A percentile compares a stretch with the other conserved stretches of the same genome.
Evolutionary conservation across 2,329 filamentous ascomycete genomes (phyloP).

Genomic region (Botryotinia calthae): DNA sequence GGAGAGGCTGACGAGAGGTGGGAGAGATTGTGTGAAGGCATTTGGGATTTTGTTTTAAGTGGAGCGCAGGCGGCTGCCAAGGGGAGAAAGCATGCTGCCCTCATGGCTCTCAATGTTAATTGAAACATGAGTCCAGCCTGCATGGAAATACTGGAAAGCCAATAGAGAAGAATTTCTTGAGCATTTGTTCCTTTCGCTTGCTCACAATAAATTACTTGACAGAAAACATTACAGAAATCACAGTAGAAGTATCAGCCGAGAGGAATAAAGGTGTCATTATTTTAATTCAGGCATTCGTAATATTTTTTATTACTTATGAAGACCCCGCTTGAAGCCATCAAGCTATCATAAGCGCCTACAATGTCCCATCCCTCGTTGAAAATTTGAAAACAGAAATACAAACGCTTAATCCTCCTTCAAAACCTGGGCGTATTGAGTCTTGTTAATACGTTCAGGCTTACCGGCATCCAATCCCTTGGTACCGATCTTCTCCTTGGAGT

Average conservation of each 20-base stretch:
- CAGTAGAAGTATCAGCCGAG: background rate
- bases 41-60: constrained; percentile 2
- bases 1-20: background rate
- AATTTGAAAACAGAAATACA: constrained; percentile 27
- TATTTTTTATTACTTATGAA: constrained; percentile 18
- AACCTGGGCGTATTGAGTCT: constrained; percentile 42
- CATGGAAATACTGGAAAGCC: background rate
- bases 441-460: constrained; percentile 52
- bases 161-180: background rate
- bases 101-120: background rate
- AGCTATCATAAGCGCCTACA: constrained; percentile 22
- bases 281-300: constrained; percentile 19
- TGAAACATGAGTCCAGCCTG: background rate
- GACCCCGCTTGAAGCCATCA: constrained; percentile 17
- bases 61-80: no score
- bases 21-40: background rate
- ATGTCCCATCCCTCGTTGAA: constrained; percentile 23
- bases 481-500: constrained; percentile 81
- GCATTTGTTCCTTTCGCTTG: background rate
- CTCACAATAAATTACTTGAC: background rate
- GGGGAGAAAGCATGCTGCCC: background rate
- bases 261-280: constrained; percentile 10
- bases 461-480: constrained; percentile 61
- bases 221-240: background rate
- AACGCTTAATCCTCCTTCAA: constrained; percentile 50